Evolutionary conservation across 2,329 filamentous ascomycete genomes (phyloP).

Genomic region (Venturiaceae sp.): DNA sequence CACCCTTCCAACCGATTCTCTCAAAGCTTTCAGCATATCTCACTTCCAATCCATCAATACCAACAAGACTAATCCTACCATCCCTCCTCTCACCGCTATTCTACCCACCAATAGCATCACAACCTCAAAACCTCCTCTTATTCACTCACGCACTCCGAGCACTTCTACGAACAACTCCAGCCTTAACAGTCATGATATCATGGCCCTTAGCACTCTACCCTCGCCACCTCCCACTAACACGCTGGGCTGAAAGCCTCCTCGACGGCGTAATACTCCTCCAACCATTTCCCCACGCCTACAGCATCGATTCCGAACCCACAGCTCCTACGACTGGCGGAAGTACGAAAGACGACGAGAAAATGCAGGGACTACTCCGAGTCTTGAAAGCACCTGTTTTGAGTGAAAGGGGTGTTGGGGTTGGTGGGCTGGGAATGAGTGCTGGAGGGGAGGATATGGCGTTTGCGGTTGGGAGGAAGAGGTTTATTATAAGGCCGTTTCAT

Average conservation of each 20-base stretch:
- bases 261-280: slow-evolving; percentile 84
- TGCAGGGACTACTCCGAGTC: slow-evolving; percentile 77
- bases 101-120: slow-evolving; percentile 60
- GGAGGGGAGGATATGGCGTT: slow-evolving; percentile 79
- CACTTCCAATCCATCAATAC: slow-evolving; percentile 32
- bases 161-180: slow-evolving; percentile 56
- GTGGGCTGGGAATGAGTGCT: slow-evolving; percentile 27
- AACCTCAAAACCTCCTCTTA: slow-evolving; percentile 64
- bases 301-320: slow-evolving; percentile 21
- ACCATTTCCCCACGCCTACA: slow-evolving; percentile 55
- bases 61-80: slow-evolving; percentile 73
- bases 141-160: slow-evolving; percentile 74
- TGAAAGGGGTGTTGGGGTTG: slow-evolving; percentile 62
- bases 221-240: slow-evolving; percentile 61
- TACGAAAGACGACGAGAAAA: slow-evolving; percentile 57
- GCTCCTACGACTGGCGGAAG: slow-evolving; percentile 18
- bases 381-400: slow-evolving; percentile 78
- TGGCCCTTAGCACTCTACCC: slow-evolving; percentile 74
- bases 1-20: slow-evolving; percentile 54
- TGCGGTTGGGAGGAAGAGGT: slow-evolving; percentile 70
- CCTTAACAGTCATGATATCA: slow-evolving; percentile 63
- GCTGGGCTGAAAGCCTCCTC: slow-evolving; percentile 76
- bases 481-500: slow-evolving; percentile 81
- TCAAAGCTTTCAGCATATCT: slow-evolving; percentile 47
- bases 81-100: slow-evolving; percentile 76